Evolutionary conservation across 495 filamentous ascomycete species (phyloP).

Genomic region (Lasiosphaeria hispida): DNA sequence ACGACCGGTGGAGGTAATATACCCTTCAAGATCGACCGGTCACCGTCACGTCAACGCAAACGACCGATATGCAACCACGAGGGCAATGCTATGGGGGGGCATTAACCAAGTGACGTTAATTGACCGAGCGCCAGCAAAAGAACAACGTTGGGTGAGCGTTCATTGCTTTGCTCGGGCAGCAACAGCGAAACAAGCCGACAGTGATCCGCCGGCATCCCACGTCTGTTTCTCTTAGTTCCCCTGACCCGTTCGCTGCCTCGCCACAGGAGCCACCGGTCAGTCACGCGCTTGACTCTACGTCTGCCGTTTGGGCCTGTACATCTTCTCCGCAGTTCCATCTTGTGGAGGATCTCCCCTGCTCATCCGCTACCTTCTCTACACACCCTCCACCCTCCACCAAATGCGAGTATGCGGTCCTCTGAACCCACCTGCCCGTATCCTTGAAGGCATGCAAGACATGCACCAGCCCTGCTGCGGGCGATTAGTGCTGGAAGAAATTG

Average conservation of each 20-base stretch:
- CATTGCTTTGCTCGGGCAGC: conserved; percentile 45
- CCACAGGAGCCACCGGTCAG: conserved; percentile 9
- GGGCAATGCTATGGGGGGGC: conserved; percentile 7
- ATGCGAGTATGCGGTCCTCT: conserved; percentile 15
- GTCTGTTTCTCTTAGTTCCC: conserved; percentile 24
- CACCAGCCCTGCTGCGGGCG: conserved; percentile 1
- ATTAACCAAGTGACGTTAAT: conserved; percentile 16
- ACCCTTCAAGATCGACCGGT: conserved; percentile 10
- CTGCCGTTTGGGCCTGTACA: conserved; percentile 11
- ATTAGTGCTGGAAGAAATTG: neutral
- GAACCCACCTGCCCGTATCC: conserved; percentile 11
- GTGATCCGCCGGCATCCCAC: conserved; percentile 31
- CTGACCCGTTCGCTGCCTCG: conserved; percentile 16
- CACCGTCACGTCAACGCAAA: conserved; percentile 17
- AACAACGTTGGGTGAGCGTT: conserved; percentile 19
- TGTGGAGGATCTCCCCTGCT: conserved; percentile 14
- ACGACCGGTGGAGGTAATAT: conserved; percentile 1
- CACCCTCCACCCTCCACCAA: neutral
- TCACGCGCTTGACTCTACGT: conserved; percentile 14
- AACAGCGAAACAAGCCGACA: conserved; percentile 43
- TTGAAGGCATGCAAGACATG: conserved; percentile 1
- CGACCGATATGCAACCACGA: conserved; percentile 7
- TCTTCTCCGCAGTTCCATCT: conserved; percentile 12
- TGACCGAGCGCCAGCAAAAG: conserved; percentile 29
- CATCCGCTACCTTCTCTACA: conserved; percentile 8